These are phyloP conservation scores for Wallemia hederae DNA, from an alignment of 1,284 basidiomycete species.

Conservation along the genomic window DNA sequence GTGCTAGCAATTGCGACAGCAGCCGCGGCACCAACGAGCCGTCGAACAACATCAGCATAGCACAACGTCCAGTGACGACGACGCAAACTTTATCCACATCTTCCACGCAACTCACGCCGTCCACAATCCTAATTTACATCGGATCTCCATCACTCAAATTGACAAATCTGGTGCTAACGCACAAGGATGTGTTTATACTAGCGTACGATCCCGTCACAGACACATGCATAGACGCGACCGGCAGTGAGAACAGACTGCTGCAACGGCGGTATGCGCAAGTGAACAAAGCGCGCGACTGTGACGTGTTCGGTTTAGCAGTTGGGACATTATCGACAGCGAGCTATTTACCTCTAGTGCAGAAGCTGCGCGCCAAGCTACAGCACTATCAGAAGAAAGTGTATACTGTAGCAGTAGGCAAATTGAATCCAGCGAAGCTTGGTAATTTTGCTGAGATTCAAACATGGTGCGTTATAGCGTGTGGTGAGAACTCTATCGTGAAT, in stretches of 20 bases:
- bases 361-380: conserved; percentile 10
- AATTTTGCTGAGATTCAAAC: conserved; percentile 21
- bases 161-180: neutral
- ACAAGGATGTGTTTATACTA: neutral
- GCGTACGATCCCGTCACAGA: neutral
- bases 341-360: conserved; percentile 11
- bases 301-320: neutral
- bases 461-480: conserved; percentile 20
- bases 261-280: neutral
- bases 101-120: too few species aligned
- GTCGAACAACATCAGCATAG: too few species aligned
- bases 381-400: conserved; percentile 13
- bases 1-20: too few species aligned
- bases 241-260: neutral
- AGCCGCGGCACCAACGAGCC: too few species aligned
- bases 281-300: neutral
- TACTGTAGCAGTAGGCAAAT: conserved; percentile 20
- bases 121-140: neutral
- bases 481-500: conserved; percentile 18
- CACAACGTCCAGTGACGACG: too few species aligned
- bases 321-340: conserved; percentile 5
- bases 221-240: neutral
- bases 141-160: neutral
- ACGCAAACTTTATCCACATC: too few species aligned
- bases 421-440: conserved; percentile 20